Evolutionary conservation across 345 rosid genomes (phyloP).

Genomic region (Firmiana major): DNA sequence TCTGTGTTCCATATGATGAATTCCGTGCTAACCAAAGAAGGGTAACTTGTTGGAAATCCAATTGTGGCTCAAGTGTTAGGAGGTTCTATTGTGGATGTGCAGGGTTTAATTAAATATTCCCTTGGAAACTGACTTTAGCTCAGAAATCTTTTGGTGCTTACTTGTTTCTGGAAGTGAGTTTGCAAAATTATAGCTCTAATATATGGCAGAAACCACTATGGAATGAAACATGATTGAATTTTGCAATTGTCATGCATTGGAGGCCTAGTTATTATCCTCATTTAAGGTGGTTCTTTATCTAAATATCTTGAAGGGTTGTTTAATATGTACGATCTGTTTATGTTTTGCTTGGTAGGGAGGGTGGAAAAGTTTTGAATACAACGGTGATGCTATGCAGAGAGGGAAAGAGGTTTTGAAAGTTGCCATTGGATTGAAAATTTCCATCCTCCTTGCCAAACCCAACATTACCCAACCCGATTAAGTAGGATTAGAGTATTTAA

Average conservation of each 20-base stretch:
- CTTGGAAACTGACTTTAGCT: not conserved
- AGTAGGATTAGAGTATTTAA: too few species aligned
- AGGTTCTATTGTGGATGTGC: not conserved
- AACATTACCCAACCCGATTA: too few species aligned
- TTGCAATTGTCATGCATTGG: not conserved
- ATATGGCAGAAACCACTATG: not conserved
- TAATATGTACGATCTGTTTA: not conserved
- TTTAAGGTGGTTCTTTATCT: not conserved
- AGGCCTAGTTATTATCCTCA: not conserved
- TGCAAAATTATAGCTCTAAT: not conserved
- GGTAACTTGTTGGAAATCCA: not conserved
- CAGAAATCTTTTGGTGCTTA: not conserved
- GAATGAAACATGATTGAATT: not conserved
- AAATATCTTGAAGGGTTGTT: not conserved
- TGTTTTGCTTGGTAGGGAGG: not conserved
- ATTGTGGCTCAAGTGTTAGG: not conserved
- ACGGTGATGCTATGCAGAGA: not conserved
- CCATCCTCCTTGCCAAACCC: not conserved
- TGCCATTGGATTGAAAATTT: conserved; percentile 6
- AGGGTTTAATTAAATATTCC: not conserved
- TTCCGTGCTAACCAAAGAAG: not conserved
- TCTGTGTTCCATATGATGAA: not conserved
- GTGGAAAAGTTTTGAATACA: conserved; percentile 8
- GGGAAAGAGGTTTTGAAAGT: not conserved
- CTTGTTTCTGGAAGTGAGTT: conserved; percentile 9